A percentile compares a stretch with the other conserved stretches of the same genome.
These are phyloP conservation scores for Pleurotus citrinopileatus DNA, from an alignment of 768 basidiomycete species.

Conservation along the genomic window DNA sequence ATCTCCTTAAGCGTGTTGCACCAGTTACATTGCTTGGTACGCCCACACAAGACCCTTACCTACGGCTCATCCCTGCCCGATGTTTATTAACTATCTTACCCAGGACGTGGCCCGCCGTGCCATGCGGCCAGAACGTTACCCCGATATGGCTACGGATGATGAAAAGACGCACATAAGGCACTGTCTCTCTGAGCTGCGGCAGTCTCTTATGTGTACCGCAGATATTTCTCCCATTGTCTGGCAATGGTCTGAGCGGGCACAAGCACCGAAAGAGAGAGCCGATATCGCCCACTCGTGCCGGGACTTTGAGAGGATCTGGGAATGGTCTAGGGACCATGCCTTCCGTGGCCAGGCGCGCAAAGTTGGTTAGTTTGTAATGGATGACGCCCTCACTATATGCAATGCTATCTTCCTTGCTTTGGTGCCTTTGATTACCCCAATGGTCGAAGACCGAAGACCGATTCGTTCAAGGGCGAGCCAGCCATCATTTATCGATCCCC, in stretches of 20 bases:
- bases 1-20: conserved; percentile 20
- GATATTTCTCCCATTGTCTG: conserved; percentile 18
- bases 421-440: too few relatives aligned
- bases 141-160: conserved; percentile 4
- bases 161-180: conserved; percentile 17
- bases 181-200: conserved; percentile 18
- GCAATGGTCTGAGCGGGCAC: conserved; percentile 16
- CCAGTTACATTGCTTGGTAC: conserved; percentile 21
- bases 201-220: conserved; percentile 15
- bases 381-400: background rate
- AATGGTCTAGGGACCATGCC: background rate
- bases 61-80: background rate
- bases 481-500: too few relatives aligned
- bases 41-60: background rate
- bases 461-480: too few relatives aligned
- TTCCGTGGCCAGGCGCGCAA: background rate
- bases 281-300: conserved; percentile 3
- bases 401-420: background rate
- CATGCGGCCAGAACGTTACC: background rate
- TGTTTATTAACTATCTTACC: background rate
- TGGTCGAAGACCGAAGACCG: too few relatives aligned
- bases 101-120: background rate
- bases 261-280: background rate
- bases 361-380: background rate
- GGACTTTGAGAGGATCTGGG: background rate